phyloP scores from a whole-genome alignment of 305 asterid species.

The Striga hermonthica region DNA sequence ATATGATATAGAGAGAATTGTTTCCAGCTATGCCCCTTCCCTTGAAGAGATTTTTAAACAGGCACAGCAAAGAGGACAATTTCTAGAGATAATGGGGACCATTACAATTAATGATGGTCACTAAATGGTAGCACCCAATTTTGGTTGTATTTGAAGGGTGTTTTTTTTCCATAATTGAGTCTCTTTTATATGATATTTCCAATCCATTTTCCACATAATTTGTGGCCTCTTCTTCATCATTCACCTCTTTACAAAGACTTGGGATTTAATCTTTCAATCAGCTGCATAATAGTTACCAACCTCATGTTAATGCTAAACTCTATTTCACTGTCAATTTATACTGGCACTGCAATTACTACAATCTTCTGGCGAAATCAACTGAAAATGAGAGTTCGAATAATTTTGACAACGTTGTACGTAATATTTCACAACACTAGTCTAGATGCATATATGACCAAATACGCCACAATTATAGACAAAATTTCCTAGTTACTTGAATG shows the following conservation, averaged over 20 bases:
- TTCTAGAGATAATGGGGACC: constrained; percentile 65
- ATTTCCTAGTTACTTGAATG: too few relatives aligned
- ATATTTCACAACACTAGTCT: too few relatives aligned
- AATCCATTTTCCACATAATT: too few relatives aligned
- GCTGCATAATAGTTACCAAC: neutral
- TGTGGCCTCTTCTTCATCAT: neutral
- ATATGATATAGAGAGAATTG: constrained; percentile 23
- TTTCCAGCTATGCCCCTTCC: constrained; percentile 41
- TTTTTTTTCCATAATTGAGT: constrained; percentile 35
- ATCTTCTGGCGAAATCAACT: too few relatives aligned
- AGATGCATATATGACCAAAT: too few relatives aligned
- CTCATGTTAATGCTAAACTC: constrained; percentile 10
- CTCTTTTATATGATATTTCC: neutral
- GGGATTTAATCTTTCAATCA: neutral
- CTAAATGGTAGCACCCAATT: constrained; percentile 26
- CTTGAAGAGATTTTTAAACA: constrained; percentile 32
- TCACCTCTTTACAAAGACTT: neutral
- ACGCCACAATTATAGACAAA: too few relatives aligned
- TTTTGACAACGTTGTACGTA: too few relatives aligned
- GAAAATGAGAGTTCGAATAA: too few relatives aligned
- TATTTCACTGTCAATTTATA: constrained; percentile 19
- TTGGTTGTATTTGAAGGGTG: constrained; percentile 36
- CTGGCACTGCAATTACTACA: too few relatives aligned
- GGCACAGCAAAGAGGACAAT: neutral
- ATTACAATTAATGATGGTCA: constrained; percentile 38